phyloP scores from a whole-genome alignment of 257 asterid species.

The Jacaranda mimosifolia region DNA sequence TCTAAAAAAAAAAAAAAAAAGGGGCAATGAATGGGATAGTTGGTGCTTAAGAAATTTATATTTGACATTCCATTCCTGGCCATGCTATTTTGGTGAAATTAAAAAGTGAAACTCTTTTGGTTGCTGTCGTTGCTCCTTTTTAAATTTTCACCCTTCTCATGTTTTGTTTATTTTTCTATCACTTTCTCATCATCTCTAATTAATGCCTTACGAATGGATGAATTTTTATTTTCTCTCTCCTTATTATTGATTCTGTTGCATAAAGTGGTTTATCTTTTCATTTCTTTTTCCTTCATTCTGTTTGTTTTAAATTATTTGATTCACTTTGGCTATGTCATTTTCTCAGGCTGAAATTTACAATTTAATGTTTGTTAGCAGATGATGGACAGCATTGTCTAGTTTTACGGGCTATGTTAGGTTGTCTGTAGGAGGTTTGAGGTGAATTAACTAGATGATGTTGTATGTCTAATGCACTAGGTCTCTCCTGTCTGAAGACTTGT shows the following conservation, averaged over 20 bases:
- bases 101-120: slow-evolving; percentile 28
- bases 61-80: neutral
- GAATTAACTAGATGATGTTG: neutral
- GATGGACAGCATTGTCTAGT: neutral
- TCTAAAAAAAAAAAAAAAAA: too few species aligned
- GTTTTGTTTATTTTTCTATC: neutral
- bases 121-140: slow-evolving; percentile 10
- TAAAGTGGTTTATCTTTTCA: neutral
- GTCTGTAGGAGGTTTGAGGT: slow-evolving; percentile 12
- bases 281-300: too few species aligned
- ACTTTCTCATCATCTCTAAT: slow-evolving; percentile 19
- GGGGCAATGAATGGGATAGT: slow-evolving; percentile 2
- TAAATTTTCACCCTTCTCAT: too few species aligned
- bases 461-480: neutral
- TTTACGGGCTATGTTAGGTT: slow-evolving; percentile 24
- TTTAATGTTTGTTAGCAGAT: neutral
- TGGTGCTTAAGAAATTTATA: slow-evolving; percentile 5
- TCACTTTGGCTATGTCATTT: slow-evolving; percentile 6
- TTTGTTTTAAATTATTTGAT: neutral
- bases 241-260: slow-evolving; percentile 30
- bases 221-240: slow-evolving; percentile 26
- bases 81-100: neutral
- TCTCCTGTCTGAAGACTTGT: slow-evolving; percentile 7
- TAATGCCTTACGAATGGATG: neutral
- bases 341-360: neutral